These are phyloP conservation scores for Fusarium anguioides DNA, from an alignment of 2,329 filamentous ascomycete genomes.

Conservation along the genomic window DNA sequence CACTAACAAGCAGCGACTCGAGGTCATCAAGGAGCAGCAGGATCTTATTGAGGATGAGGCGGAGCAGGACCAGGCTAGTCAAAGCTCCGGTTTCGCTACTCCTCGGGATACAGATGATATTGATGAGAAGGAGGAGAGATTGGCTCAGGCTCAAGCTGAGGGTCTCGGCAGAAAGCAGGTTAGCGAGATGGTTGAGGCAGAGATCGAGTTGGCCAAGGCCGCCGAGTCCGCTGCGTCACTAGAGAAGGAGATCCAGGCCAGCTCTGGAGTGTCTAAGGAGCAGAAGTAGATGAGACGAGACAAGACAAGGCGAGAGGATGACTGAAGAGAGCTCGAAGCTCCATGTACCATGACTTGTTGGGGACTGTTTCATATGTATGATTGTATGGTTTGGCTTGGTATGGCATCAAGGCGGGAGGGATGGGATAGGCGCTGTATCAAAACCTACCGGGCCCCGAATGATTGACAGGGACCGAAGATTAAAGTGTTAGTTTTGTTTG, in stretches of 20 bases:
- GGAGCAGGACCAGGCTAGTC: constrained; percentile 85
- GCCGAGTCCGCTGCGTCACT: constrained; percentile 40
- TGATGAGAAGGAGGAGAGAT: constrained; percentile 88
- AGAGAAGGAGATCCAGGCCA: constrained; percentile 43
- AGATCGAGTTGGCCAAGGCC: constrained; percentile 58
- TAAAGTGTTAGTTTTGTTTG: constrained; percentile 36
- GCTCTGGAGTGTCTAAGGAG: constrained; percentile 45
- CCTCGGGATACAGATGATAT: constrained; percentile 92
- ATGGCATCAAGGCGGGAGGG: constrained; percentile 41
- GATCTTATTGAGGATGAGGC: constrained; percentile 98
- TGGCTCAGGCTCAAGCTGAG: constrained; percentile 61
- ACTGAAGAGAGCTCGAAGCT: constrained; percentile 20
- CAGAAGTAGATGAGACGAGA: constrained; percentile 48
- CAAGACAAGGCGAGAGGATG: too few relatives aligned
- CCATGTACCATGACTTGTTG: constrained; percentile 42
- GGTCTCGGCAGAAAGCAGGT: constrained; percentile 61
- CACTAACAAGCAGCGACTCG: constrained; percentile 98
- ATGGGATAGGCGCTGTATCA: constrained; percentile 45
- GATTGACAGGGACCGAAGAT: constrained; percentile 31
- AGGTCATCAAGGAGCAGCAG: constrained; percentile 98
- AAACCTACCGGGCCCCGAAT: constrained; percentile 32
- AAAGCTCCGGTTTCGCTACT: constrained; percentile 77
- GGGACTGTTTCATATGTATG: constrained; percentile 50
- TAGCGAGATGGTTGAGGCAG: constrained; percentile 65
- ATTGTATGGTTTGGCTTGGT: constrained; percentile 45